phyloP scores from a whole-genome alignment of 805 yeast genomes.

The Schwanniomyces sp. region DNA sequence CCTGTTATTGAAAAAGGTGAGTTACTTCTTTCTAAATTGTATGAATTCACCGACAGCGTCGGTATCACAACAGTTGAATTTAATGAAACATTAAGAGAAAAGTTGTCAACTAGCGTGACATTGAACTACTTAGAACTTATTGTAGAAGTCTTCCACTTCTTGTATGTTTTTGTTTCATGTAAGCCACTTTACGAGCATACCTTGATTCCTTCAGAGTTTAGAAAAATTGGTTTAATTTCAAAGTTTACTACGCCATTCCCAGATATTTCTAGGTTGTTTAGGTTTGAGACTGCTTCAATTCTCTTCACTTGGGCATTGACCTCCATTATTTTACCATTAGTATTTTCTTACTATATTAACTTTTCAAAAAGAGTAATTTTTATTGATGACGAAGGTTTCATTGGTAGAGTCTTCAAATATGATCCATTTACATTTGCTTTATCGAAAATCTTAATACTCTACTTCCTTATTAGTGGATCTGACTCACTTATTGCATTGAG shows the following conservation, averaged over 20 bases:
- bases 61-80: conserved; percentile 36
- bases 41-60: conserved; percentile 32
- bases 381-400: conserved; percentile 31
- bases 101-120: conserved; percentile 35
- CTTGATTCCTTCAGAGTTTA: conserved; percentile 35
- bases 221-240: conserved; percentile 27
- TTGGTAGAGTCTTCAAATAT: conserved; percentile 39
- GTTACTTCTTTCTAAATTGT: conserved; percentile 18
- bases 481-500: conserved; percentile 27
- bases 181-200: conserved; percentile 35
- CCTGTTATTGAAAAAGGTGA: conserved; percentile 35
- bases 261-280: conserved; percentile 35
- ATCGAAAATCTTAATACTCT: conserved; percentile 44
- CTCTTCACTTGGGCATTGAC: conserved; percentile 40
- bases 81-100: conserved; percentile 39
- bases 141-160: conserved; percentile 29
- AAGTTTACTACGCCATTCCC: conserved; percentile 24
- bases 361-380: conserved; percentile 44
- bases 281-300: conserved; percentile 28
- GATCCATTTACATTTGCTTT: conserved; percentile 59
- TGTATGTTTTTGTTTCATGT: conserved; percentile 33
- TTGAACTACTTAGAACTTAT: conserved; percentile 32
- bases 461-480: conserved; percentile 34
- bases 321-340: conserved; percentile 41
- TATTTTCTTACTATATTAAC: conserved; percentile 51